phyloP scores from a whole-genome alignment of 352 stramenopile genomes.

The Globisporangium lucens region DNA sequence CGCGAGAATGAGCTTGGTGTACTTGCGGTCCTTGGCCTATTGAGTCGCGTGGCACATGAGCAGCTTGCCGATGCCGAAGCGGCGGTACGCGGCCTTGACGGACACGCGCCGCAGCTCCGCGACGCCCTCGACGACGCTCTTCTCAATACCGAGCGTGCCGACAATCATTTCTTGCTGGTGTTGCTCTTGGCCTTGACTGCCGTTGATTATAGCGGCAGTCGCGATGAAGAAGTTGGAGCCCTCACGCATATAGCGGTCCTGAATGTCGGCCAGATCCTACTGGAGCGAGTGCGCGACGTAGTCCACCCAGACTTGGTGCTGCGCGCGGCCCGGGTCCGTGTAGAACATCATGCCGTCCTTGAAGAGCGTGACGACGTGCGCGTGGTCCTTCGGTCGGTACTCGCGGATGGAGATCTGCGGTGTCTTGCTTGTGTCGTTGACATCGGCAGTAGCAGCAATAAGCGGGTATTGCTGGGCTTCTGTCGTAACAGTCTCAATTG shows the following conservation, averaged over 20 bases:
- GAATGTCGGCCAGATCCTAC: conserved; percentile 13
- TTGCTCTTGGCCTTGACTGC: too few relatives aligned
- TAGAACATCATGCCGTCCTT: conserved; percentile 15
- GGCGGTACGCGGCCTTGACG: conserved; percentile 13
- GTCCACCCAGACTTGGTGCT: conserved; percentile 15
- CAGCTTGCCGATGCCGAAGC: conserved; percentile 15
- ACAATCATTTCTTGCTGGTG: conserved; percentile 10
- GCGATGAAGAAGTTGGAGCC: conserved; percentile 16
- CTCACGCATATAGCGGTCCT: conserved; percentile 4
- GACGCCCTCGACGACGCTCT: not conserved
- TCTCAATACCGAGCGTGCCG: conserved; percentile 15
- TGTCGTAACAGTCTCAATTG: not conserved
- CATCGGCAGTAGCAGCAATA: not conserved
- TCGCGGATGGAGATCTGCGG: conserved; percentile 16
- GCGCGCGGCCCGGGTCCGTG: conserved; percentile 1
- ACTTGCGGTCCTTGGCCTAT: conserved; percentile 10
- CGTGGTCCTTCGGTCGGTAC: conserved; percentile 17
- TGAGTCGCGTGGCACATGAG: conserved; percentile 20
- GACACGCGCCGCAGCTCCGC: conserved; percentile 13
- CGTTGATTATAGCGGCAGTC: not conserved
- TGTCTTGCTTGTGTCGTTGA: not conserved
- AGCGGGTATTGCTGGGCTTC: too few relatives aligned
- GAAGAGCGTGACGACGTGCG: conserved; percentile 21
- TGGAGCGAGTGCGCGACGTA: conserved; percentile 25
- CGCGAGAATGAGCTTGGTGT: conserved; percentile 12